Evolutionary conservation across 2,329 filamentous ascomycete species (phyloP).

Genomic region (Xylariomycetidae sp.): DNA sequence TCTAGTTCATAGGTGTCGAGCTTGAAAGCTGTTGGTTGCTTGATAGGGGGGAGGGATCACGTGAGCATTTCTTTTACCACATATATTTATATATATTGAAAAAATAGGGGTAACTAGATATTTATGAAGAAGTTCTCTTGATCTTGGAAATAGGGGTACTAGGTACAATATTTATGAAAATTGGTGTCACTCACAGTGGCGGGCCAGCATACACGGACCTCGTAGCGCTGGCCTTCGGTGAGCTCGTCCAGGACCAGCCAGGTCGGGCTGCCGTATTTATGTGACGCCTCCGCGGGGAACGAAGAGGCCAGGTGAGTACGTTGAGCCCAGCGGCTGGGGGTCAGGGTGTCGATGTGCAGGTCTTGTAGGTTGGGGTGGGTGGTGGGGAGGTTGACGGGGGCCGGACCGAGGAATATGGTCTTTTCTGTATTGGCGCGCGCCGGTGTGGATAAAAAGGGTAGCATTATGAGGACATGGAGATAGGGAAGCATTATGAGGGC

Average conservation of each 20-base stretch:
- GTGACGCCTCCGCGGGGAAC: slow-evolving; percentile 55
- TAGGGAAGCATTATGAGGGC: too few species aligned
- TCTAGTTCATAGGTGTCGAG: slow-evolving; percentile 61
- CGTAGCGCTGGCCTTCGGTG: slow-evolving; percentile 71
- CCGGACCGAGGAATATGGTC: slow-evolving; percentile 75
- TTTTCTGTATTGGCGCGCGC: slow-evolving; percentile 85
- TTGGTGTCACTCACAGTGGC: slow-evolving; percentile 65
- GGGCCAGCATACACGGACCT: slow-evolving; percentile 88
- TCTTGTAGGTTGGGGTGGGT: slow-evolving; percentile 52
- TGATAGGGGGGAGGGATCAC: slow-evolving; percentile 6
- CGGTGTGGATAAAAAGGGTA: too few species aligned
- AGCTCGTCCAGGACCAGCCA: slow-evolving; percentile 78
- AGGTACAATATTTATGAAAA: slow-evolving; percentile 11
- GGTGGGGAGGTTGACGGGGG: slow-evolving; percentile 49
- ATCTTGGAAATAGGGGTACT: too few species aligned
- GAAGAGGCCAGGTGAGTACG: slow-evolving; percentile 61
- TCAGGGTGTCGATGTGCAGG: slow-evolving; percentile 62
- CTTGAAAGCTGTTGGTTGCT: slow-evolving; percentile 84
- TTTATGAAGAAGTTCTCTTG: too few species aligned
- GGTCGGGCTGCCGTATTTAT: slow-evolving; percentile 54
- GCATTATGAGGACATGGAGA: too few species aligned
- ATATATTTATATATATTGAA: slow-evolving; percentile 2
- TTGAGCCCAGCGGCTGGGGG: slow-evolving; percentile 50
- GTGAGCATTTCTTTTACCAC: slow-evolving; percentile 8
- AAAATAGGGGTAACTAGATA: too few species aligned